Base-by-base conservation (phyloP, 2,329 filamentous ascomycete species). In the Coniella vitis region DNA sequence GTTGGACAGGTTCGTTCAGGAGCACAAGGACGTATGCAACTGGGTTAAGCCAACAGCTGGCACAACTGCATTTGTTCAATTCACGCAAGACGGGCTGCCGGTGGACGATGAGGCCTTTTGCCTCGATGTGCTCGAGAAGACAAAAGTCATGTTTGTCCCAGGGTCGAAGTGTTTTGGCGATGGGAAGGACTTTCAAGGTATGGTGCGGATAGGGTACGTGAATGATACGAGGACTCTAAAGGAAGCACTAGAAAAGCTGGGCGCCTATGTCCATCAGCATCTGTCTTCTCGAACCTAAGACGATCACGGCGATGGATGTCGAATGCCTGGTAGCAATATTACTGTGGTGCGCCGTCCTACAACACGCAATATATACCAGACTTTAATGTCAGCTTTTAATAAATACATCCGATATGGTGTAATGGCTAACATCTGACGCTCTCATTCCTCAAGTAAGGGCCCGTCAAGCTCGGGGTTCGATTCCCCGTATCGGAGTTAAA, bases 1-100 rank as follows among this genome's bases (percentile, higher is more conserved):
- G 7, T 63, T 91, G n/a, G 79, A 83, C 51, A 70, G 68, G 1
- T 91, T 88, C 54, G 71, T 90, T 3, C 72, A 81, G 22, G 74
- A 77, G 45, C 77, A 90, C 60, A 71, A 75, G 35, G 75, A 76
- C 54, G 73, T 78, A 7, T 84, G 81, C 57, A 75, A 76, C 2
- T 93, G 86, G 85, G 73, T 82, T 4, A 85, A 80, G 63, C 89
- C 89, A 1, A 78, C 78, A 4, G 87, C 86, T 1, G 89, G 88
- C 0, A 94, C 87, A 2, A 91, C 86, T 8, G 85, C 86, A 0
- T 87, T 94, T 59, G 68, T 94, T 49, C 80, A 77, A 57, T 88
- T 94, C 55, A 72, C 70, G 46, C 72, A 74, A 44, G 75, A 76
- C 0, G 63, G 69, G 0, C 71, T 75, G 60, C 74, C 80, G 2